Evolutionary conservation across 208 protist species (phyloP), one percentile per base, ranked within the genome.

Genomic region (Herpetomonas samuelpessoai): DNA sequence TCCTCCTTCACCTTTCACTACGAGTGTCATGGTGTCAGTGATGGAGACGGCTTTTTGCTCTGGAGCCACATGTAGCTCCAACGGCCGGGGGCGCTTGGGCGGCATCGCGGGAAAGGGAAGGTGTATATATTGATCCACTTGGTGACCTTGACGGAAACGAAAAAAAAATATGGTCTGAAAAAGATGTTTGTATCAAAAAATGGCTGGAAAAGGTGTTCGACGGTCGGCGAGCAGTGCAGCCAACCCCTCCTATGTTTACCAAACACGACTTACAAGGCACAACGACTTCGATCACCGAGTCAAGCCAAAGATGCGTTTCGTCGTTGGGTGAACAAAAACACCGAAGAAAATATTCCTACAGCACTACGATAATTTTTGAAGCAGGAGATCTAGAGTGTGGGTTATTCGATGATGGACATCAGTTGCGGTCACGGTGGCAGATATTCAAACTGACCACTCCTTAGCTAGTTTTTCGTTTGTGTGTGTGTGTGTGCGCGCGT

Each of bases 11-110:
- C 84, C 86, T 55, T 89, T 92, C n/a, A 96, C 86, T 46, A 93
- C 86, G 65, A 96, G 44, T 0, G 90, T 96, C 71, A 96, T 81
- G 1, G 90, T 96, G 68, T 96, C 88, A 12, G 88, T 95, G 56
- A 95, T 95, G 14, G 88, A 92, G 44, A 95, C 85, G 19, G 74
- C 69, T 38, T 81, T 88, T 45, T 95, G 75, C 38, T 75, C 44
- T 26, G 67, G 82, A 41, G 58, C 73, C 51, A 93, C 72, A 46
- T 79, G 73, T 25, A 93, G 75, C 51, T 86, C 68, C 53, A 82
- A 73, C 28, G 92, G 69, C 30, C 79, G 74, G 1, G 88, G 88
- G 51, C 88, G 74, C 59, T 95, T 95, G 0, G 84, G 74, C 26
- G 88, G 83, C 88, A 95, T 95, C 10, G 31, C 12, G 48, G 30